phyloP scores from a whole-genome alignment of 805 yeast genomes.

The Wickerhamiella qilinensis region DNA sequence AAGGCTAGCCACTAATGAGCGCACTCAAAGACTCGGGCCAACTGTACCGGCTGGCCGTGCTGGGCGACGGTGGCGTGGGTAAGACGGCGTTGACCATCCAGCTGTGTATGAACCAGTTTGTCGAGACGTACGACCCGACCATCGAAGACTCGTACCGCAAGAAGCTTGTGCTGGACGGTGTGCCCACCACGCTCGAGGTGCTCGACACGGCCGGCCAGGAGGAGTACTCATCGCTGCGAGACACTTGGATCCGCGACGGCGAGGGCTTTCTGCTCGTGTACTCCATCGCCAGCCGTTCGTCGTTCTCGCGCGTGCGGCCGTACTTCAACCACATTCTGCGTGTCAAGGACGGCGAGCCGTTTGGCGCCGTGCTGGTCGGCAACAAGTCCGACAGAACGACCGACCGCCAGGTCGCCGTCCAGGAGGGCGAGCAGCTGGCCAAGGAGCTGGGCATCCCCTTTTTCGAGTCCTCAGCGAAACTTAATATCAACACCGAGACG shows the following conservation, averaged over 20 bases:
- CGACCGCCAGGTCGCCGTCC: slow-evolving; percentile 61
- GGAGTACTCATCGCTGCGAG: slow-evolving; percentile 85
- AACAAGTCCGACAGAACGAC: slow-evolving; percentile 69
- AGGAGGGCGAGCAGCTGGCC: slow-evolving; percentile 73
- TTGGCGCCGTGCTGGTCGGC: slow-evolving; percentile 81
- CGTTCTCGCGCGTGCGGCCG: slow-evolving; percentile 69
- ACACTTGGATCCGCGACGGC: slow-evolving; percentile 91
- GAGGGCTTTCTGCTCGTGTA: slow-evolving; percentile 87
- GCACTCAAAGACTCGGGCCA: background rate
- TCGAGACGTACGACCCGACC: slow-evolving; percentile 96
- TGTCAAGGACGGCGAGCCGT: slow-evolving; percentile 39
- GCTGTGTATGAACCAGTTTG: slow-evolving; percentile 67
- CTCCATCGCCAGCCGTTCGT: slow-evolving; percentile 67
- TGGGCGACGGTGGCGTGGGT: slow-evolving; percentile 99
- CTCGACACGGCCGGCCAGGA: slow-evolving; percentile 98
- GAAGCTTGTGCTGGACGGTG: slow-evolving; percentile 68
- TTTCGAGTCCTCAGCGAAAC: slow-evolving; percentile 88
- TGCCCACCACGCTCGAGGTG: slow-evolving; percentile 65
- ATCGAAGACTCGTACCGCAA: slow-evolving; percentile 68
- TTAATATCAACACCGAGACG: slow-evolving; percentile 73
- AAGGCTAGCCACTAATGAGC: background rate
- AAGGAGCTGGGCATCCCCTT: slow-evolving; percentile 47
- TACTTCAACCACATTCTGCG: slow-evolving; percentile 68
- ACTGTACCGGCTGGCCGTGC: slow-evolving; percentile 72
- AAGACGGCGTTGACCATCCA: slow-evolving; percentile 93